Conservation (phyloP, 2,329 filamentous ascomycete genomes). For the Pseudocercospora macadamiae region DNA sequence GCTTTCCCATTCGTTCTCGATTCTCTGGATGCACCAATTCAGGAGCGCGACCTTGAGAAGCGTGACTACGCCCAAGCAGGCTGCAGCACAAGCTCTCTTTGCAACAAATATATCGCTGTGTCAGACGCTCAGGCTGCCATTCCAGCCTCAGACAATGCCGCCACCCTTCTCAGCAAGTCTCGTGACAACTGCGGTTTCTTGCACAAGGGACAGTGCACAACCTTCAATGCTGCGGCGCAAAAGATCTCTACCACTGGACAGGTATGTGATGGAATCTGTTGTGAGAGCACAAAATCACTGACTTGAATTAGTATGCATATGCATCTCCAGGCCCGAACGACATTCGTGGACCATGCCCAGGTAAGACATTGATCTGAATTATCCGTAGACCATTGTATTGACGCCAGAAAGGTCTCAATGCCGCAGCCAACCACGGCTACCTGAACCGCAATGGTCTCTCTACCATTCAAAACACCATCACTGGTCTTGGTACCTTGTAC, state of each 20-base stretch:
- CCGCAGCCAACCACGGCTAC: conserved; percentile 32
- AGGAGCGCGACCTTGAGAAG: too few species aligned
- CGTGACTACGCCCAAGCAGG: conserved; percentile 7
- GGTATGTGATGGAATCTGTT: neutral
- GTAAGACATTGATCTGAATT: too few species aligned
- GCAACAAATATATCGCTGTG: conserved; percentile 9
- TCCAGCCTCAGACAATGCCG: conserved; percentile 16
- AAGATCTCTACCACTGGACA: conserved; percentile 14
- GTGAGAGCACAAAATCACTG: neutral
- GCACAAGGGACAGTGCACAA: conserved; percentile 9
- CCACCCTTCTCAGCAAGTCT: conserved; percentile 6
- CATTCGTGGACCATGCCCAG: conserved; percentile 28
- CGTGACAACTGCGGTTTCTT: conserved; percentile 19
- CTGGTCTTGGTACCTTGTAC: conserved; percentile 23
- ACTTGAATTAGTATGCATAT: conserved; percentile 4
- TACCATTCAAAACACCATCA: conserved; percentile 32
- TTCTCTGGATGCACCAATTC: neutral
- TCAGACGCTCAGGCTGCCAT: conserved; percentile 9
- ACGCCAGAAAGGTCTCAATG: conserved; percentile 28
- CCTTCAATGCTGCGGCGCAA: conserved; percentile 14
- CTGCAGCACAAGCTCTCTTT: conserved; percentile 2
- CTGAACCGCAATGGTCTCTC: conserved; percentile 21
- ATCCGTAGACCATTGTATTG: neutral
- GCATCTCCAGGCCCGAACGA: conserved; percentile 14
- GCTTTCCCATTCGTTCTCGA: conserved; percentile 15